Evolutionary conservation across 2,329 filamentous ascomycete genomes (phyloP), one percentile per base, ranked within the genome.

Genomic region (Orbilia javanica): DNA sequence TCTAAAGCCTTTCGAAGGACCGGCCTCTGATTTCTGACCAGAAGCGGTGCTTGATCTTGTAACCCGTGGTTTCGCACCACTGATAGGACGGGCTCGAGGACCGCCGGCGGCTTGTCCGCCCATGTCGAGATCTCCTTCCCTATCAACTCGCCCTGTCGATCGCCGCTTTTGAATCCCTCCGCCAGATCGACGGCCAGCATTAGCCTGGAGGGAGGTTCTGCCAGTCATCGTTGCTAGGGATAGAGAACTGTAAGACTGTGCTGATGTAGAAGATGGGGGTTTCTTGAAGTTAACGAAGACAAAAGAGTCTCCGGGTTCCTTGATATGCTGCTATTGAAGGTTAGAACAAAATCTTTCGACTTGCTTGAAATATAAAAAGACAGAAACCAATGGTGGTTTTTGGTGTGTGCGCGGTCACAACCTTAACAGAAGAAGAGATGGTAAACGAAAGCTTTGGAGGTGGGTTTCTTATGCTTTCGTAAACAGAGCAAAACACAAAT

Each of bases 41-140:
- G 68, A 20, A 29, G 42, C 27, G 52, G 67, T 52, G 29, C 13
- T 27, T 11, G 74, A 65, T 29, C 74, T 53, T 15, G 66, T 42
- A 27, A 55, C 52, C 22, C 57, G 52, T 18, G 62, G 13, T 22
- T 50, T 62, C 0, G 67, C 68, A 15, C 62, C 67, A 27, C 68
- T 73, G 55, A 73, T 68, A 31, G 67, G 74, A 22, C 74, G 67
- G 15, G 67, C 67, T 13, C 64, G n/a, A 4, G 74, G 74, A n/a
- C 62, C 74, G n/a, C 67, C 62, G 7, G 74, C 63, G 25, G 27
- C 52, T 42, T 79, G 74, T 4, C 67, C 74, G n/a, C 67, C 63
- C 74, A 79, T 79, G 22, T 79, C 67, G 3, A 79, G 53, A 46
- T 79, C 74, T 7, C 74, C 74, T 29, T 79, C 74, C 15, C 68